Base-by-base conservation (phyloP, 148 eudicot genomes). In the Rhododendron kiyosumense region DNA sequence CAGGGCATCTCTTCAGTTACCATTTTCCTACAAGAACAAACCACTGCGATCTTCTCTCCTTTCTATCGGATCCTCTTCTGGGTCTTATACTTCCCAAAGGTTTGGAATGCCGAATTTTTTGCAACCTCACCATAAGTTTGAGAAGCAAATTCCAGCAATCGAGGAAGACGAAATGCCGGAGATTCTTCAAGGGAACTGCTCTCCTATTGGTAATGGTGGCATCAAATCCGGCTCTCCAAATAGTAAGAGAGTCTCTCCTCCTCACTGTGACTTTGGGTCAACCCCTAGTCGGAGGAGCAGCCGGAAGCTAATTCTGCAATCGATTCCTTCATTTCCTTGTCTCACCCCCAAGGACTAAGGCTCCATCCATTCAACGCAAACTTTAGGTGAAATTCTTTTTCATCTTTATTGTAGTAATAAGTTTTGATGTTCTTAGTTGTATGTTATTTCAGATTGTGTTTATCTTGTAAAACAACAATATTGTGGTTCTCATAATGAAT, bases 301-400 rank as follows among this genome's bases (percentile, higher is more conserved):
- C 91, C 90, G 98, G 84, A 96, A 94, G 90, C 85, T 96, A 88
- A 93, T 94, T 84, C 91, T 96, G 81, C 93, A 94, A 82, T 96
- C 98, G 3, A 94, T 96, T 82, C 98, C 98, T 13, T 89, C 97
- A 9, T 96, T 94, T 85, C 98, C 98, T 34, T 96, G 96, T 2
- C 96, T 96, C 84, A 92, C 94, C 79, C 93, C 94, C 48, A 88
- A 94, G 81, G 92, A 88, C 61, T 95, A 89, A 91, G 65, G 77
- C 59, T 57, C 18, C 32, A 0, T 43, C 15, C 30, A 12, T 14
- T 71, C 76, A 1, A 71, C 0, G n/a, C 14, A 36, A 26, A 67
- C 71, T 51, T 43, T 71, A 14, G 76, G 76, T 65, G 85, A 61
- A 82, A 83, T 61, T 63, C 45, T 32, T 45, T 45, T 67, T 67